phyloP scores from a whole-genome alignment of 495 filamentous ascomycete species.

The Penicillium argentinense region DNA sequence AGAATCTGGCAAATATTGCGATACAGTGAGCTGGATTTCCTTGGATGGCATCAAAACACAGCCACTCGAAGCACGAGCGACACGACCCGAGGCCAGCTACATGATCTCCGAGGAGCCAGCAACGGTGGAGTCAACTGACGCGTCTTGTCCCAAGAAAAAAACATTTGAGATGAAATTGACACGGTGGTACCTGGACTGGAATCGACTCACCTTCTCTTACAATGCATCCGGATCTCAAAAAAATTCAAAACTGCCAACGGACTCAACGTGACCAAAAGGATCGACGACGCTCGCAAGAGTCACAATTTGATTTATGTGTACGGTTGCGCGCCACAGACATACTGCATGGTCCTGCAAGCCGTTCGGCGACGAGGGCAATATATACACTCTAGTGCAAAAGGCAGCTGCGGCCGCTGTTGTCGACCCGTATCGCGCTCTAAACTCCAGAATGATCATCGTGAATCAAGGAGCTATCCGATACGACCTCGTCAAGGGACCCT shows the following conservation, averaged over 20 bases:
- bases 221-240: constrained; percentile 36
- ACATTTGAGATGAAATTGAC: constrained; percentile 7
- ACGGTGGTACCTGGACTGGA: constrained; percentile 37
- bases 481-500: constrained; percentile 40
- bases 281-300: background rate
- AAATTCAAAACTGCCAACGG: constrained; percentile 4
- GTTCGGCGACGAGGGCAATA: constrained; percentile 28
- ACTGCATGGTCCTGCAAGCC: constrained; percentile 38
- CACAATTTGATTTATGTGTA: constrained; percentile 28
- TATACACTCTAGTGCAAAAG: constrained; percentile 30
- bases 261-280: background rate
- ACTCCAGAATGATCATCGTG: constrained; percentile 33
- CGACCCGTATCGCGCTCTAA: constrained; percentile 18
- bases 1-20: constrained; percentile 42
- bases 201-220: constrained; percentile 38
- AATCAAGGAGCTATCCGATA: constrained; percentile 40
- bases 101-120: background rate
- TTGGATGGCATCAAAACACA: constrained; percentile 34
- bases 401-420: constrained; percentile 32
- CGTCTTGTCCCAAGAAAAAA: constrained; percentile 6
- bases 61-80: background rate
- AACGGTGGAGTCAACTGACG: background rate
- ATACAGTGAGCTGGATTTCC: constrained; percentile 44
- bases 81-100: background rate
- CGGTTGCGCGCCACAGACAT: constrained; percentile 41